Conservation (phyloP, 2,329 filamentous ascomycete species). For the Thermomyces lanuginosus region DNA sequence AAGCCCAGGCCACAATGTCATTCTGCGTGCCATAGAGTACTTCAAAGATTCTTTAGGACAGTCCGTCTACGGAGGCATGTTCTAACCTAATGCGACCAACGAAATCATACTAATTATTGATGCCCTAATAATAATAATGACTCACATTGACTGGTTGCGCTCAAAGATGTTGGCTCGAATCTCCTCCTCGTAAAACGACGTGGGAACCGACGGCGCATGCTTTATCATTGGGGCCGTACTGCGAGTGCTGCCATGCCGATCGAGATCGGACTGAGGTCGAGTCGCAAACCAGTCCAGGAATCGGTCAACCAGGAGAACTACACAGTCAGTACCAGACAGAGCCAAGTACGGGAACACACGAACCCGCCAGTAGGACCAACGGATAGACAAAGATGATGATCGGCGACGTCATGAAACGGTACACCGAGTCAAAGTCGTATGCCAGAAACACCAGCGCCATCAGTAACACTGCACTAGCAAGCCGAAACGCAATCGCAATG, state of each 20-base stretch:
- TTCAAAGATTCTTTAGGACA: too few relatives aligned
- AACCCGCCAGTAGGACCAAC: constrained; percentile 16
- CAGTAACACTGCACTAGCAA: constrained; percentile 15
- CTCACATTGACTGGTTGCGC: too few relatives aligned
- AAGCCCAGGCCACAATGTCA: too few relatives aligned
- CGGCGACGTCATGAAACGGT: constrained; percentile 25
- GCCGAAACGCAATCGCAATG: constrained; percentile 14
- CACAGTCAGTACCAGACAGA: constrained; percentile 2
- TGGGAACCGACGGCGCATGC: too few relatives aligned
- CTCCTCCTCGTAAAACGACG: too few relatives aligned
- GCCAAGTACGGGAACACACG: constrained; percentile 5
- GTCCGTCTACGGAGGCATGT: too few relatives aligned
- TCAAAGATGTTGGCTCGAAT: too few relatives aligned
- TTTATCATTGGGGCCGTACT: too few relatives aligned
- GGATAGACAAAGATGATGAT: constrained; percentile 22
- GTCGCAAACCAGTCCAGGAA: constrained; percentile 16
- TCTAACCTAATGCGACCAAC: too few relatives aligned
- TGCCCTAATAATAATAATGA: too few relatives aligned
- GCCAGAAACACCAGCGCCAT: constrained; percentile 16
- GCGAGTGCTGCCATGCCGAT: constrained; percentile 7
- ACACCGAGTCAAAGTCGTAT: constrained; percentile 17
- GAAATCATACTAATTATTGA: too few relatives aligned
- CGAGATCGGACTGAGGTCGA: constrained; percentile 10
- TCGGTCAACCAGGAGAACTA: constrained; percentile 20
- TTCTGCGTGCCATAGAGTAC: too few relatives aligned